phyloP scores from a whole-genome alignment of 2,329 filamentous ascomycete species.

The Trichoderma polysporum region DNA sequence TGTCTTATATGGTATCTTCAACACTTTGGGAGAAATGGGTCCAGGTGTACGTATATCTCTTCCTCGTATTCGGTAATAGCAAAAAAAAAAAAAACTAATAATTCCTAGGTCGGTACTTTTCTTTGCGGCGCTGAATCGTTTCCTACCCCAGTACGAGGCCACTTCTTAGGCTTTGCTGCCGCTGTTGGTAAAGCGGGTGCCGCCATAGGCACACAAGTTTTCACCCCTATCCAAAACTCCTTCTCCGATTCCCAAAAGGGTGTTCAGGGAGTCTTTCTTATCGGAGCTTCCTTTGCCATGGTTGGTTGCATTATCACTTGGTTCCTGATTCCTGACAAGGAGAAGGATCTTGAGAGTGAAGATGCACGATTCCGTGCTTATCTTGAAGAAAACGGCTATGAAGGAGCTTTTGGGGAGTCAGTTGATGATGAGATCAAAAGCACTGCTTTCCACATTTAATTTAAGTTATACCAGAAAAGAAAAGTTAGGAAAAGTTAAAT shows the following conservation, averaged over 20 bases:
- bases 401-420: neutral
- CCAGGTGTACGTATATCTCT: slow-evolving; percentile 47
- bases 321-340: slow-evolving; percentile 29
- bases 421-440: neutral
- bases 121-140: slow-evolving; percentile 41
- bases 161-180: slow-evolving; percentile 50
- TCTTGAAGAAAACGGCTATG: slow-evolving; percentile 25
- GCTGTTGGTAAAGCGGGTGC: slow-evolving; percentile 53
- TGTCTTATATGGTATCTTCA: slow-evolving; percentile 52
- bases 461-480: neutral
- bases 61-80: neutral
- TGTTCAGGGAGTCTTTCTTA: slow-evolving; percentile 30
- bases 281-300: slow-evolving; percentile 30
- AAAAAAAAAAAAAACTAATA: too few relatives aligned
- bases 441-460: neutral
- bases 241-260: slow-evolving; percentile 28
- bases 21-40: slow-evolving; percentile 33
- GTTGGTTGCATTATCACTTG: slow-evolving; percentile 28
- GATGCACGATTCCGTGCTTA: slow-evolving; percentile 25
- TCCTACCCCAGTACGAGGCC: slow-evolving; percentile 50
- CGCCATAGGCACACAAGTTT: slow-evolving; percentile 45
- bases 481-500: neutral
- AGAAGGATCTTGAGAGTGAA: slow-evolving; percentile 25
- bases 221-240: slow-evolving; percentile 25
- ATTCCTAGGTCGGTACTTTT: slow-evolving; percentile 37